Percentiles rank a stretch among this genome's conserved stretches.
Conservation (phyloP, 2,329 filamentous ascomycete genomes). For the Microsporum ferrugineum region DNA sequence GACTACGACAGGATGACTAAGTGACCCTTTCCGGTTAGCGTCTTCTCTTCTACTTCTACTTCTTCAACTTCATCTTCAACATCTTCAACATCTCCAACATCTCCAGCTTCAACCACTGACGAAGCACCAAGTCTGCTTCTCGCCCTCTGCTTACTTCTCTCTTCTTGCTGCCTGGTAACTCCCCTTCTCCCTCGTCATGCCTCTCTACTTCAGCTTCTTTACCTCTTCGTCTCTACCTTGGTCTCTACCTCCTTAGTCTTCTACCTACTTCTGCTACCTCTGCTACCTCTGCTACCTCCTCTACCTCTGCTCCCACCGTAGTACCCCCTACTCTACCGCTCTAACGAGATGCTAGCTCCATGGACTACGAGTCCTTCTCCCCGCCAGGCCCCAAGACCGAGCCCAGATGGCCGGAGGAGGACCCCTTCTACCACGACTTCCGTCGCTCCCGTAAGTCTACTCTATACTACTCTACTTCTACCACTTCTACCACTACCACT, state of each 20-base stretch:
- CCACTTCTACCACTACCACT: background rate
- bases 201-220: too few species aligned
- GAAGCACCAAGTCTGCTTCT: too few species aligned
- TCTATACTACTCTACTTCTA: background rate
- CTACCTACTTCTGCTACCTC: background rate
- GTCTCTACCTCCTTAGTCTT: background rate
- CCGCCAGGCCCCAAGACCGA: conserved; percentile 20
- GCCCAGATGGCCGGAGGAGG: conserved; percentile 30
- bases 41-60: too few species aligned
- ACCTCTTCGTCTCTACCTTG: background rate
- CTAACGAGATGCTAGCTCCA: background rate
- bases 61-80: background rate
- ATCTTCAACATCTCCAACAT: background rate
- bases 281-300: conserved; percentile 12
- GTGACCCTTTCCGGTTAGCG: too few species aligned
- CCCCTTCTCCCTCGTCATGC: too few species aligned
- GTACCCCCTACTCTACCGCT: background rate
- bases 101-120: too few species aligned
- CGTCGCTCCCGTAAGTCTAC: conserved; percentile 35
- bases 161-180: background rate
- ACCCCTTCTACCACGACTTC: conserved; percentile 33
- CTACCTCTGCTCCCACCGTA: conserved; percentile 14
- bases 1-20: background rate
- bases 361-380: conserved; percentile 32
- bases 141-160: background rate